Percentiles rank a stretch among this genome's conserved stretches.
phyloP scores from a whole-genome alignment of 345 rosid species.

The Salix brachista region DNA sequence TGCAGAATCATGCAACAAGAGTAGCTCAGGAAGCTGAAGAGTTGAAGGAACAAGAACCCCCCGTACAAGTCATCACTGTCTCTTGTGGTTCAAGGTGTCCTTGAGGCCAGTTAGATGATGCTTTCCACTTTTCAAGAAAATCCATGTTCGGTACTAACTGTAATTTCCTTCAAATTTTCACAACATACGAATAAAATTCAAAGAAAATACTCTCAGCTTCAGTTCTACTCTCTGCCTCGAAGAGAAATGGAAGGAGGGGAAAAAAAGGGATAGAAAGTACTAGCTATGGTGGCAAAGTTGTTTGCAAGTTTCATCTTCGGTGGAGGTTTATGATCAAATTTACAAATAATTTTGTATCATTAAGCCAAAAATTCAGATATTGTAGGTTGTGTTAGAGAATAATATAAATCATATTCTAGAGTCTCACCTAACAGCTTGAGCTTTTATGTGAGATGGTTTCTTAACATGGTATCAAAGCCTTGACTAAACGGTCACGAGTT shows the following conservation, averaged over 20 bases:
- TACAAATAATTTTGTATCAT: not conserved
- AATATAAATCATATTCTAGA: no score
- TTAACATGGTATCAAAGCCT: no score
- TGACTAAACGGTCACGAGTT: no score
- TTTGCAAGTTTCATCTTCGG: not conserved
- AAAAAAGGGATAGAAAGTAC: not conserved
- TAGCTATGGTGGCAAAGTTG: not conserved
- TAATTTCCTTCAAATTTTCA: not conserved
- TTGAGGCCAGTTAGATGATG: not conserved
- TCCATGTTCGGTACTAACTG: not conserved
- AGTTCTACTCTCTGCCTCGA: not conserved
- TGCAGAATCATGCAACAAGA: constrained; percentile 29
- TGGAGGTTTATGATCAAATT: not conserved
- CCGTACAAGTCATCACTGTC: constrained; percentile 25
- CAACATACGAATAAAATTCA: not conserved
- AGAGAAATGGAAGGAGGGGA: not conserved
- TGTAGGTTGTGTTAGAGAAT: not conserved
- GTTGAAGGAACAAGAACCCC: constrained; percentile 30
- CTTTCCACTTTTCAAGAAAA: not conserved
- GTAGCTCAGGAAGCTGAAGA: constrained; percentile 35
- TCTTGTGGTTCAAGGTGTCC: constrained; percentile 20
- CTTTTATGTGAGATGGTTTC: no score
- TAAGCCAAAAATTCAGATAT: not conserved
- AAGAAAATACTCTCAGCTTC: not conserved
- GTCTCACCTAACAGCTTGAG: no score